Evolutionary conservation across 306 rosid species (phyloP).

Genomic region (Quercus wislizeni): DNA sequence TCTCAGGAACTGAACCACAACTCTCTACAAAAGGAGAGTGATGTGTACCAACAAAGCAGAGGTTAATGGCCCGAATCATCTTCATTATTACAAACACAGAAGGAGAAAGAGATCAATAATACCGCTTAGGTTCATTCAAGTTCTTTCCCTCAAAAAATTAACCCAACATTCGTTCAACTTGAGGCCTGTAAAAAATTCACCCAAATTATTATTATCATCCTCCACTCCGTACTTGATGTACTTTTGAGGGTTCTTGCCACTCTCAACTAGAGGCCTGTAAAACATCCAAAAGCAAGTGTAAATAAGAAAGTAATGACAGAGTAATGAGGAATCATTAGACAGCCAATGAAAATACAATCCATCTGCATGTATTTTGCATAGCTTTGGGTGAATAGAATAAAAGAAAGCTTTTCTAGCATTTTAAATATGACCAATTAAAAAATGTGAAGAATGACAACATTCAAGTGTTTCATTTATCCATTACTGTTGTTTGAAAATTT

Average conservation of each 20-base stretch:
- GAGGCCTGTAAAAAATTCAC: no score
- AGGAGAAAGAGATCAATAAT: constrained; percentile 1
- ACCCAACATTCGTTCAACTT: constrained; percentile 92
- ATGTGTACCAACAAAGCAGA: not conserved
- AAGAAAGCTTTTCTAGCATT: not conserved
- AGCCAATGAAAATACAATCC: constrained; percentile 4
- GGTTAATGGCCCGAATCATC: not conserved
- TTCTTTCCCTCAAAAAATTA: constrained; percentile 94
- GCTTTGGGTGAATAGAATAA: no score
- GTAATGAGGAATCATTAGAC: not conserved
- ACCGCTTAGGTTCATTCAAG: constrained; percentile 64
- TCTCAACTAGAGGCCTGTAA: constrained; percentile 76
- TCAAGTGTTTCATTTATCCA: not conserved
- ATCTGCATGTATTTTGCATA: not conserved
- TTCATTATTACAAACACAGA: not conserved
- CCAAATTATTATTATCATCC: no score
- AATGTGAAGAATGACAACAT: not conserved
- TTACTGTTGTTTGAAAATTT: not conserved
- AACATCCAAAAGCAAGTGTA: constrained; percentile 10
- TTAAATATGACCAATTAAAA: not conserved
- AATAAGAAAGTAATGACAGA: constrained; percentile 9
- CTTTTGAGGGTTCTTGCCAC: constrained; percentile 84
- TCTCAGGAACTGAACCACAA: not conserved
- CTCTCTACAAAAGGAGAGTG: not conserved
- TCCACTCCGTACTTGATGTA: constrained; percentile 72